phyloP scores from a whole-genome alignment of 768 basidiomycete species.

The Lyophyllum atratum region DNA sequence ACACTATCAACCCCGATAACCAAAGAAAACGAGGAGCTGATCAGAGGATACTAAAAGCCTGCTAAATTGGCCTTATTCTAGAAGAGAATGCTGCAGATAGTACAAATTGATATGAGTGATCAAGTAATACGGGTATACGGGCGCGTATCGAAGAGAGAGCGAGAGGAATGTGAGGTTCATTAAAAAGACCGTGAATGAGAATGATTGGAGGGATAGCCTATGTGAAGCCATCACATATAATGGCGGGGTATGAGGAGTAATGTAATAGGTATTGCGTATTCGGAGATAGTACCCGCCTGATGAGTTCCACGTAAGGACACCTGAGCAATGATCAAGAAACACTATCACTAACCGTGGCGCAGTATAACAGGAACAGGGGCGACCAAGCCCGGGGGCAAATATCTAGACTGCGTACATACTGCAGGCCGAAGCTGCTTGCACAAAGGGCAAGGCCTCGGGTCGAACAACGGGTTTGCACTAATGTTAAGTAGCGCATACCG shows the following conservation, averaged over 20 bases:
- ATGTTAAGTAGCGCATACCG: conserved; percentile 2
- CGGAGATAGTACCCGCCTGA: conserved; percentile 7
- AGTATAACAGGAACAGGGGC: conserved; percentile 9
- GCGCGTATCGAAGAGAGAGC: conserved; percentile 10
- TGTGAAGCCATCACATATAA: conserved; percentile 12
- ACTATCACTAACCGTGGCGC: conserved; percentile 15
- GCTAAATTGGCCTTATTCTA: conserved; percentile 3
- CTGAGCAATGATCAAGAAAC: background rate
- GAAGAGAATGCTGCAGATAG: conserved; percentile 16
- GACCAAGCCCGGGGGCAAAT: conserved; percentile 9
- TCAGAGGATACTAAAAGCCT: background rate
- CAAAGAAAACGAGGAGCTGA: background rate
- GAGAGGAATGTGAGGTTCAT: conserved; percentile 11
- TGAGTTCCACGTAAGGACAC: background rate
- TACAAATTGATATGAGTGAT: conserved; percentile 25
- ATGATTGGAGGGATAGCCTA: conserved; percentile 19
- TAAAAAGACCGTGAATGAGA: conserved; percentile 24
- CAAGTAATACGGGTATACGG: conserved; percentile 20
- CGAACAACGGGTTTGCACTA: background rate
- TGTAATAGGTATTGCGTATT: conserved; percentile 17
- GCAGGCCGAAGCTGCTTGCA: conserved; percentile 1
- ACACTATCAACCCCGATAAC: background rate
- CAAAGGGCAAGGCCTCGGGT: background rate
- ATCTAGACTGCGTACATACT: conserved; percentile 5
- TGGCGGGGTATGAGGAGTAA: conserved; percentile 11